phyloP scores from a whole-genome alignment of 495 filamentous ascomycete genomes.

The Penicillium lividum region DNA sequence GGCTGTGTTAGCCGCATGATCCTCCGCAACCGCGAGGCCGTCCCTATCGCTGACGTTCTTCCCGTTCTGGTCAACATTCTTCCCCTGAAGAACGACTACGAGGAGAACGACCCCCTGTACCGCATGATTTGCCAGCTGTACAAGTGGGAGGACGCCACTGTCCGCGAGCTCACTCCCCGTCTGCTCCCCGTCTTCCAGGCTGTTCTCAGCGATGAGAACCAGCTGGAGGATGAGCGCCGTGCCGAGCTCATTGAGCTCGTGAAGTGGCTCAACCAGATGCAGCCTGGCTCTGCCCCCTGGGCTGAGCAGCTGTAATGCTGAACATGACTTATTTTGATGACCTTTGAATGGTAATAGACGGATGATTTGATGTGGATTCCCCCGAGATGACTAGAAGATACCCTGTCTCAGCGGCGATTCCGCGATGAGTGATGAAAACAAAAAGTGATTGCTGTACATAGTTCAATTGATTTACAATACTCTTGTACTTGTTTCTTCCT shows the following conservation, averaged over 20 bases:
- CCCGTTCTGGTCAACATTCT: slow-evolving; percentile 76
- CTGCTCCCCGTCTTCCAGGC: slow-evolving; percentile 79
- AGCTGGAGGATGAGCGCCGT: slow-evolving; percentile 80
- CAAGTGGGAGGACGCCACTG: slow-evolving; percentile 67
- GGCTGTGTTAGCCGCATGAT: slow-evolving; percentile 94
- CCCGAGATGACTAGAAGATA: slow-evolving; percentile 47
- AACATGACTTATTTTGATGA: slow-evolving; percentile 26
- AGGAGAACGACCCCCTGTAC: slow-evolving; percentile 94
- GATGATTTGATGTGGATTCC: slow-evolving; percentile 28
- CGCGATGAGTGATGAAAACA: slow-evolving; percentile 39
- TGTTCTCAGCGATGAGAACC: slow-evolving; percentile 80
- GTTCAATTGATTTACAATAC: slow-evolving; percentile 9
- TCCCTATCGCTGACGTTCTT: slow-evolving; percentile 78
- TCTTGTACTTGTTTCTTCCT: neutral
- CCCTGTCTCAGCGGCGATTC: slow-evolving; percentile 33
- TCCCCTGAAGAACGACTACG: slow-evolving; percentile 90
- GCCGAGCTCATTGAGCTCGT: slow-evolving; percentile 68
- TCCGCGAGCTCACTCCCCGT: slow-evolving; percentile 72
- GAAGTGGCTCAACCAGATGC: slow-evolving; percentile 64
- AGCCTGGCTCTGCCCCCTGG: slow-evolving; percentile 47
- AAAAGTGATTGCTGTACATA: slow-evolving; percentile 37
- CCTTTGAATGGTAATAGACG: slow-evolving; percentile 36
- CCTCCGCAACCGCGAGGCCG: slow-evolving; percentile 71
- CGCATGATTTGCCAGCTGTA: slow-evolving; percentile 86
- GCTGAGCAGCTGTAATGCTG: slow-evolving; percentile 43